Percentiles rank a stretch among this genome's conserved stretches.
Evolutionary conservation across 192 early-diverging fungal species (phyloP).

Genomic region (Chytriomyces confervae): DNA sequence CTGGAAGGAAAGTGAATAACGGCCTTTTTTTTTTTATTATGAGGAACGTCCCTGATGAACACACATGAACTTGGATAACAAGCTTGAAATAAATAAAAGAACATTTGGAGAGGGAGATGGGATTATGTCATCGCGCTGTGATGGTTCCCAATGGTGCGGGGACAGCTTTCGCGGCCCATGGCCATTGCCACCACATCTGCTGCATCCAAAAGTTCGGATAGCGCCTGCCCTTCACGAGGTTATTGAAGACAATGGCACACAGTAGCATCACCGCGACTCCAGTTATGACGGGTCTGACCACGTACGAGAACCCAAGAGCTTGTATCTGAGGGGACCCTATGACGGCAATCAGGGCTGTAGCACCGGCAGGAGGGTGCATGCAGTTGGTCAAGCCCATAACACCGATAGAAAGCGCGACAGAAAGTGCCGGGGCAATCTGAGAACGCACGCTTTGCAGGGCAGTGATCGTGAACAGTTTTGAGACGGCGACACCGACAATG

Average conservation of each 20-base stretch:
- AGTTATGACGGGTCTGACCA: conserved; percentile 19
- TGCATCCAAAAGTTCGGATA: conserved; percentile 24
- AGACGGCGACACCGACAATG: conserved; percentile 9
- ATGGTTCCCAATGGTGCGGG: no score
- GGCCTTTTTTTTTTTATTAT: no score
- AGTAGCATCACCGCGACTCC: conserved; percentile 14
- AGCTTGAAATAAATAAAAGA: no score
- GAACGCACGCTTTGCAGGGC: background rate
- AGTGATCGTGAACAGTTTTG: background rate
- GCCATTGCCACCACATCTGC: background rate
- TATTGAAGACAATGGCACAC: conserved; percentile 16
- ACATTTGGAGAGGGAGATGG: no score
- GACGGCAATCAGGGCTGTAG: conserved; percentile 37
- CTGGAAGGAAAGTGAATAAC: background rate
- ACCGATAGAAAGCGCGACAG: conserved; percentile 33
- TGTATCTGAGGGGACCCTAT: conserved; percentile 14
- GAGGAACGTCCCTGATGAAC: no score
- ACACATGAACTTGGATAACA: no score
- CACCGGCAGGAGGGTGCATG: conserved; percentile 43
- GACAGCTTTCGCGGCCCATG: no score
- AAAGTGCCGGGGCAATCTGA: conserved; percentile 18
- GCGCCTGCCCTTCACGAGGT: background rate
- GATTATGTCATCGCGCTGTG: no score
- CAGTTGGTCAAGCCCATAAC: conserved; percentile 37
- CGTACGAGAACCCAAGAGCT: conserved; percentile 16